These are phyloP conservation scores for Aspergillus sp. DNA, from an alignment of 2,329 filamentous ascomycete species.

Conservation along the genomic window DNA sequence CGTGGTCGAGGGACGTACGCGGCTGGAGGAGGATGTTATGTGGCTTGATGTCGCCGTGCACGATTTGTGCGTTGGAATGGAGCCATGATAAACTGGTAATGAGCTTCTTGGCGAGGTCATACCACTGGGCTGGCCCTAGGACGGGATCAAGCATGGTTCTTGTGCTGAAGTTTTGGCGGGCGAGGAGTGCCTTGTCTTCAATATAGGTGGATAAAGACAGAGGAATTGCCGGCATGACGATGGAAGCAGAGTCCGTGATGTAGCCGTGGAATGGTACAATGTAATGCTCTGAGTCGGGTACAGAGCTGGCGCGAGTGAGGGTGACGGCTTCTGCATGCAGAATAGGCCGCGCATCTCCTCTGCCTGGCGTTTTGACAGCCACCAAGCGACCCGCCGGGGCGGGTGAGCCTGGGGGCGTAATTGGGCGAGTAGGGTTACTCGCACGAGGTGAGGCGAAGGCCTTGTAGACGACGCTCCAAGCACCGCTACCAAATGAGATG, in stretches of 20 bases:
- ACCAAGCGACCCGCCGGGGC: constrained; percentile 32
- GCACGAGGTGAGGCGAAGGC: constrained; percentile 29
- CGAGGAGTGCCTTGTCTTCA: constrained; percentile 31
- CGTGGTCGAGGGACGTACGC: constrained; percentile 12
- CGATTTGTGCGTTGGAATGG: constrained; percentile 39
- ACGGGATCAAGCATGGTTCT: constrained; percentile 48
- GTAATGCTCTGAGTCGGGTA: constrained; percentile 33
- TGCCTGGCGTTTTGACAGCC: constrained; percentile 46
- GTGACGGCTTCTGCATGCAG: constrained; percentile 44
- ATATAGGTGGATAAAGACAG: constrained; percentile 44
- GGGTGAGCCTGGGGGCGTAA: constrained; percentile 40
- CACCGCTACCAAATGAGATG: constrained; percentile 45
- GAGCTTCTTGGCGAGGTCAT: constrained; percentile 40
- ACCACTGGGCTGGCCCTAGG: constrained; percentile 41
- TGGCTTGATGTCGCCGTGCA: constrained; percentile 52
- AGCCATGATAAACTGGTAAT: constrained; percentile 46
- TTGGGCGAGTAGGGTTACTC: constrained; percentile 1
- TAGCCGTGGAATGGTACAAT: constrained; percentile 49
- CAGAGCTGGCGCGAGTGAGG: constrained; percentile 38
- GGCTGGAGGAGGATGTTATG: constrained; percentile 44
- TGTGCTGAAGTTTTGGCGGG: constrained; percentile 36
- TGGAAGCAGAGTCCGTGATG: constrained; percentile 35
- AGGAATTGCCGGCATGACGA: constrained; percentile 48
- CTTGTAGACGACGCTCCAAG: constrained; percentile 50
- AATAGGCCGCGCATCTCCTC: constrained; percentile 42